A percentile compares a stretch with the other conserved stretches of the same genome.
Evolutionary conservation across 2,329 filamentous ascomycete species (phyloP).

Genomic region (Leptographium wingfieldii): DNA sequence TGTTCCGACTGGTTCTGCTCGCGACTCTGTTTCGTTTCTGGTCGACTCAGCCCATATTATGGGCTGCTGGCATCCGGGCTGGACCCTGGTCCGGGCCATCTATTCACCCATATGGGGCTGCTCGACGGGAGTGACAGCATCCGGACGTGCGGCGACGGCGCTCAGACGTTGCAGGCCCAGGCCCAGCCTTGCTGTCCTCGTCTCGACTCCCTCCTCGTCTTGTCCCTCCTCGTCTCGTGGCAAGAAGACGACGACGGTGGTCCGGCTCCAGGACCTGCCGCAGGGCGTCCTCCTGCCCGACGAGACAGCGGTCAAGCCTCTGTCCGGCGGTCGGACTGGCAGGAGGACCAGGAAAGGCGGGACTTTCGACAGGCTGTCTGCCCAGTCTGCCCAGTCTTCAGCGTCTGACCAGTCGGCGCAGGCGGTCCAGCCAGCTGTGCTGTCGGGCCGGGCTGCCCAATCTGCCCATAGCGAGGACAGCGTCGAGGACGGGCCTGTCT

Average conservation of each 20-base stretch:
- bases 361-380: not conserved
- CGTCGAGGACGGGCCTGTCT: slow-evolving; percentile 25
- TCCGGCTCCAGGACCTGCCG: slow-evolving; percentile 44
- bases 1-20: not conserved
- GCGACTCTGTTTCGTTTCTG: not conserved
- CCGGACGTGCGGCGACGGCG: not conserved
- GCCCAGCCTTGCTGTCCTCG: not conserved
- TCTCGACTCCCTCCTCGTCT: not conserved
- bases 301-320: not conserved
- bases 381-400: not conserved
- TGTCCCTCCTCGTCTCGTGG: slow-evolving; percentile 21
- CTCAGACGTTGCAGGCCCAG: not conserved
- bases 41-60: not conserved
- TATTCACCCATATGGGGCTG: not conserved
- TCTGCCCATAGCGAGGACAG: not conserved
- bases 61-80: not conserved
- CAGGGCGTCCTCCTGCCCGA: slow-evolving; percentile 36
- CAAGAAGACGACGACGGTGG: slow-evolving; percentile 41
- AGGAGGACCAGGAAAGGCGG: not conserved
- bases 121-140: not conserved
- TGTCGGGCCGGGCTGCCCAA: not conserved
- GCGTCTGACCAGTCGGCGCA: too few relatives aligned
- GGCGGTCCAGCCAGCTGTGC: not conserved
- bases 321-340: slow-evolving; percentile 8
- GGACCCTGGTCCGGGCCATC: not conserved